Conservation (phyloP, 1,284 basidiomycete species). For the Neolentinus lepideus region DNA sequence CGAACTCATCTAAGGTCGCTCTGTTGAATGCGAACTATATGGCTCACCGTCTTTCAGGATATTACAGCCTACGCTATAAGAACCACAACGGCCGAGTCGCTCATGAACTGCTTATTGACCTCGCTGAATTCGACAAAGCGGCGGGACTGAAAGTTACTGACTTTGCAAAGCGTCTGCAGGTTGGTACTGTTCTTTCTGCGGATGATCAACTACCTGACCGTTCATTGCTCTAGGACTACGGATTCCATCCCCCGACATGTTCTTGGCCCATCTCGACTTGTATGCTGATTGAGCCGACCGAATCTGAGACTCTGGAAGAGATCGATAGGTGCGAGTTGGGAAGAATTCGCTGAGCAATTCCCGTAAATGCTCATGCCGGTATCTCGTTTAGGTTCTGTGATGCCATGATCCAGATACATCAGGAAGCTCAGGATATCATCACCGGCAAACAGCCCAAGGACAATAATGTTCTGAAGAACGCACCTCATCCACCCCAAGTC, state of each 20-base stretch:
- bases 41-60: constrained; percentile 76
- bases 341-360: neutral
- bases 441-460: constrained; percentile 80
- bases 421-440: constrained; percentile 86
- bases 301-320: constrained; percentile 88
- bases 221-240: constrained; percentile 53
- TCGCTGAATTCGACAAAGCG: constrained; percentile 88
- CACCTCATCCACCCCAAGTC: constrained; percentile 83
- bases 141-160: constrained; percentile 90
- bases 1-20: constrained; percentile 80
- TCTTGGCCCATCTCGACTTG: constrained; percentile 94
- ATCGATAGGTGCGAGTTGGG: constrained; percentile 57
- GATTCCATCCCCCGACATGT: constrained; percentile 88
- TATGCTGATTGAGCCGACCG: constrained; percentile 94
- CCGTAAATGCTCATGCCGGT: constrained; percentile 3
- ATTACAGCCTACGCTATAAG: constrained; percentile 88
- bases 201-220: constrained; percentile 11
- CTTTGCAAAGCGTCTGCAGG: constrained; percentile 92
- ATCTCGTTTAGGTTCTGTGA: constrained; percentile 71
- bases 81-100: constrained; percentile 90
- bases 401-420: constrained; percentile 93
- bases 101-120: constrained; percentile 92
- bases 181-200: constrained; percentile 24
- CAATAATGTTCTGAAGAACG: constrained; percentile 90
- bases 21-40: constrained; percentile 97